Conservation (phyloP, 169 alveolate genomes). For the Plasmodium coatneyi region DNA sequence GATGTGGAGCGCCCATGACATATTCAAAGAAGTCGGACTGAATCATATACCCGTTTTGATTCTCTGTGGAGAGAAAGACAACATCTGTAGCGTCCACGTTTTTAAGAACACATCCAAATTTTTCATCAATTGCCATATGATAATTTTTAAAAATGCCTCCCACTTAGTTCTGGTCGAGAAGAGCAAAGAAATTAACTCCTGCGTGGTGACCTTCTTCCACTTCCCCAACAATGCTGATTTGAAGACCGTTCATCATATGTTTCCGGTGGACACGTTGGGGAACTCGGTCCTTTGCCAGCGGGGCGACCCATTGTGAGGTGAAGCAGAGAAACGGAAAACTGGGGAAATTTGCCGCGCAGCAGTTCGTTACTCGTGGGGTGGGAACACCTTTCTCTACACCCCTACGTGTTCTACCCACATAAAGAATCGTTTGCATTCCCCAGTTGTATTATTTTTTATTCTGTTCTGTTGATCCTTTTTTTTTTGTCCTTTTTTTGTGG, state of each 20-base stretch:
- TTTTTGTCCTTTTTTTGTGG: not conserved
- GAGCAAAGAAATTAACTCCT: conserved; percentile 34
- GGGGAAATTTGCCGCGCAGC: not conserved
- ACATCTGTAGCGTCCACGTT: conserved; percentile 53
- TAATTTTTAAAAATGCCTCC: conserved; percentile 71
- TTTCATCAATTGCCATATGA: conserved; percentile 60
- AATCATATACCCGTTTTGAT: conserved; percentile 44
- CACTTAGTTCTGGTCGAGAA: conserved; percentile 66
- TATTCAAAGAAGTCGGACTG: conserved; percentile 79
- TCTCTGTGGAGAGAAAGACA: conserved; percentile 68
- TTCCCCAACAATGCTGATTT: conserved; percentile 54
- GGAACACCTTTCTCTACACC: not conserved
- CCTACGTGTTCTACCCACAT: not conserved
- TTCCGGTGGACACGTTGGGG: conserved; percentile 44
- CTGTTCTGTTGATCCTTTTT: not conserved
- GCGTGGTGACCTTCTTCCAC: conserved; percentile 48
- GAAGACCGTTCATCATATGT: conserved; percentile 29
- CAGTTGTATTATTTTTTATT: not conserved
- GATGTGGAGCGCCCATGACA: conserved; percentile 82
- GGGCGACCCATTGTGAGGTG: not conserved
- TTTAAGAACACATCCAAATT: conserved; percentile 45
- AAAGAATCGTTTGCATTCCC: not conserved
- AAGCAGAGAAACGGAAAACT: not conserved
- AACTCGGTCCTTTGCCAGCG: conserved; percentile 5
- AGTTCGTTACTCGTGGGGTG: not conserved